Conservation (phyloP, 2,329 filamentous ascomycete species). For the Alternaria viburni region DNA sequence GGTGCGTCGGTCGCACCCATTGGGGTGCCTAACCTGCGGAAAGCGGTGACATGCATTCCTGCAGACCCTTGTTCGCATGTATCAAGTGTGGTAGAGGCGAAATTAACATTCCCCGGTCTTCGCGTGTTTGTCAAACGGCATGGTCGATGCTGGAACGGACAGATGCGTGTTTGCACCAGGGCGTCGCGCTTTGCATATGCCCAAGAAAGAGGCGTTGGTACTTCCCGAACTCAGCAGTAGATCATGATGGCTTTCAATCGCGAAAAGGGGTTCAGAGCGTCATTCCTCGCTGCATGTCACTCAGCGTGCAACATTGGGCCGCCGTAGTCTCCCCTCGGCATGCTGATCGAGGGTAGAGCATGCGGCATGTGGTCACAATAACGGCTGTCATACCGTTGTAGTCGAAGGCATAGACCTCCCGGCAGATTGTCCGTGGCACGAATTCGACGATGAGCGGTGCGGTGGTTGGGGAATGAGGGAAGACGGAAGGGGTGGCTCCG, state of each 20-base stretch:
- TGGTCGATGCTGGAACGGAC: constrained; percentile 17
- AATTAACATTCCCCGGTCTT: constrained; percentile 22
- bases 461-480: constrained; percentile 33
- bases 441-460: constrained; percentile 17
- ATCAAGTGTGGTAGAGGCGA: constrained; percentile 28
- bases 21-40: constrained; percentile 27
- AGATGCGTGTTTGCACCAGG: constrained; percentile 6
- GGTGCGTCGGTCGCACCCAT: constrained; percentile 34
- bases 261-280: constrained; percentile 1
- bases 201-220: neutral
- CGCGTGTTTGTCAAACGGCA: constrained; percentile 15
- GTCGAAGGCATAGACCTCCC: constrained; percentile 20
- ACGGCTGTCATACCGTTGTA: constrained; percentile 33
- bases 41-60: constrained; percentile 42
- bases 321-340: constrained; percentile 22
- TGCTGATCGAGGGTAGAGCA: constrained; percentile 16
- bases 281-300: constrained; percentile 11
- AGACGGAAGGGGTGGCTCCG: constrained; percentile 17
- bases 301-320: constrained; percentile 15
- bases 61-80: constrained; percentile 36
- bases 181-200: constrained; percentile 6
- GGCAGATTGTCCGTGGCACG: constrained; percentile 27
- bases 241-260: neutral
- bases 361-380: constrained; percentile 23
- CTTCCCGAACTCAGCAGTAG: neutral